phyloP scores from a whole-genome alignment of 192 early-diverging fungal genomes.

The Martensiomyces pterosporus region DNA sequence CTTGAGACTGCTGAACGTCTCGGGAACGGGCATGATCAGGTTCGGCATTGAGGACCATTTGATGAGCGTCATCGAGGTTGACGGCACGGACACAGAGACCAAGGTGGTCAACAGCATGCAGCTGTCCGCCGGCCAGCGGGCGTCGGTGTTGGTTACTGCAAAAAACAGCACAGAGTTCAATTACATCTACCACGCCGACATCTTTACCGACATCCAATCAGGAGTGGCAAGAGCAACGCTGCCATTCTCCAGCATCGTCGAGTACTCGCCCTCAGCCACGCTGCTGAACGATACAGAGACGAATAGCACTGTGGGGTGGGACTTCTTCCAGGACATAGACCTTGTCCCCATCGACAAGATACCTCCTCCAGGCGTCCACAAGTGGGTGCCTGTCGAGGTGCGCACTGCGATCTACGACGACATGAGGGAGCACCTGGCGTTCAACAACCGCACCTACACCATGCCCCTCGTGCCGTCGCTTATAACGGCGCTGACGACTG shows the following conservation, averaged over 20 bases:
- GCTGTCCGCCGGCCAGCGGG: conserved; percentile 71
- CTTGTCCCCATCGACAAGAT: conserved; percentile 53
- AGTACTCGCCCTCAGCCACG: conserved; percentile 24
- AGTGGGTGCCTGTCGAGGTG: conserved; percentile 55
- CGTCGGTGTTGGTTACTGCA: conserved; percentile 76
- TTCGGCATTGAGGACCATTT: conserved; percentile 77
- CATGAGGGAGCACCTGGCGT: conserved; percentile 70
- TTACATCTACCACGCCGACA: conserved; percentile 69
- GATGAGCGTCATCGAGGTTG: conserved; percentile 77
- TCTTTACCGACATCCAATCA: conserved; percentile 50
- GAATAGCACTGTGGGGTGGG: conserved; percentile 38
- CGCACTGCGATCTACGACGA: conserved; percentile 61
- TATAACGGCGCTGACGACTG: conserved; percentile 61
- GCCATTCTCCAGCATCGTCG: conserved; percentile 35
- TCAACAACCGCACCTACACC: conserved; percentile 70
- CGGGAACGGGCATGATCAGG: conserved; percentile 65
- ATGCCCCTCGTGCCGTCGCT: conserved; percentile 63
- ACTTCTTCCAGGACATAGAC: conserved; percentile 56
- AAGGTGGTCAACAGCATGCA: conserved; percentile 53
- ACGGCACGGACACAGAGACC: conserved; percentile 64
- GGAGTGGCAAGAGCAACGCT: conserved; percentile 31
- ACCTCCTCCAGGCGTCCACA: conserved; percentile 30
- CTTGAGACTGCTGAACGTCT: conserved; percentile 76
- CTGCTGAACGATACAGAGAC: conserved; percentile 16
- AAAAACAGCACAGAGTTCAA: conserved; percentile 55